Evolutionary conservation across 2,329 filamentous ascomycete genomes (phyloP).

Genomic region (Aureobasidium sp.): DNA sequence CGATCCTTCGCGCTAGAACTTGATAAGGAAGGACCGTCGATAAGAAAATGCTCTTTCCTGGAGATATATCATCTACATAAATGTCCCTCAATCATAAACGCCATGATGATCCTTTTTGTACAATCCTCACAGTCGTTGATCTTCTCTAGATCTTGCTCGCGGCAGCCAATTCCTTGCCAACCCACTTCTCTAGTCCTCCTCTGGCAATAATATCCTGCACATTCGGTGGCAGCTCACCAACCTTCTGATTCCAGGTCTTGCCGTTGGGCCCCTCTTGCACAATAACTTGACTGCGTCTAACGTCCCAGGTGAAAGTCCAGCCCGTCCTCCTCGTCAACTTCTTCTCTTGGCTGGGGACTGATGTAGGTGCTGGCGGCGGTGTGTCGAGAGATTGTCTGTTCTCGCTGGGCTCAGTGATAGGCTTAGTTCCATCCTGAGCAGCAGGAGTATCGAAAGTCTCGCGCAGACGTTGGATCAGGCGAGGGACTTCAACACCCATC

Average conservation of each 20-base stretch:
- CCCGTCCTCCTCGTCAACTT: constrained; percentile 63
- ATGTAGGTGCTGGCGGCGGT: constrained; percentile 31
- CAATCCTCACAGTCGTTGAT: not conserved
- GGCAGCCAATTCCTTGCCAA: constrained; percentile 33
- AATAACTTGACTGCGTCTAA: constrained; percentile 59
- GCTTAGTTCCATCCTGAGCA: too few species aligned
- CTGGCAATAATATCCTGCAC: constrained; percentile 74
- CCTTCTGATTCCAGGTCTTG: constrained; percentile 65
- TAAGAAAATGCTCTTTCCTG: too few species aligned
- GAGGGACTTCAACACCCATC: constrained; percentile 61
- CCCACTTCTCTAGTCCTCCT: constrained; percentile 76
- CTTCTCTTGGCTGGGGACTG: constrained; percentile 39
- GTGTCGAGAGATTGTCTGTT: constrained; percentile 46
- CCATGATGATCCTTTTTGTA: not conserved
- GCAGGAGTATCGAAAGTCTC: constrained; percentile 42
- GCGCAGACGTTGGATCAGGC: constrained; percentile 56
- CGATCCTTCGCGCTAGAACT: not conserved
- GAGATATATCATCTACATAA: too few species aligned
- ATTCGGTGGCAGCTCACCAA: constrained; percentile 74
- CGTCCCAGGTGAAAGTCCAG: constrained; percentile 79
- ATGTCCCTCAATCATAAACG: not conserved
- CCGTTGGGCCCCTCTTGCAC: constrained; percentile 63
- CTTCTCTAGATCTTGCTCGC: not conserved
- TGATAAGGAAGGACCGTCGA: not conserved
- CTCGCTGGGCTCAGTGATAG: constrained; percentile 41